Conservation (phyloP, 73 alveolate species). For the Stentor coeruleus region DNA sequence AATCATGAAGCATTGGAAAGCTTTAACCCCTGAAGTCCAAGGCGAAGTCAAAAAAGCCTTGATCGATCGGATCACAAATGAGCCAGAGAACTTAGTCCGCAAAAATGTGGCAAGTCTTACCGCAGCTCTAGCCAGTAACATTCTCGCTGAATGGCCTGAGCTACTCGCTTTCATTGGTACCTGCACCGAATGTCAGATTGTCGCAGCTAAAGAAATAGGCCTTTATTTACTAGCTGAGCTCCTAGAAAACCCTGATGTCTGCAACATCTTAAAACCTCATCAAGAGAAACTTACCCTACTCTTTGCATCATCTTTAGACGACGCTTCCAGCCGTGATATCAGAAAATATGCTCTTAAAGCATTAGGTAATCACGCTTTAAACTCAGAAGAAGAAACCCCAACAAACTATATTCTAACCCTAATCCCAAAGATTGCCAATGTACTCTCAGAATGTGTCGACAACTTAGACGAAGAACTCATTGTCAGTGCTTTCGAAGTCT, state of each 20-base stretch:
- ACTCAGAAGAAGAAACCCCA: not conserved
- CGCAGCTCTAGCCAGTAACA: conserved; percentile 16
- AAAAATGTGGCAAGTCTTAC: conserved; percentile 24
- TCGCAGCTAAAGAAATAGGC: conserved; percentile 25
- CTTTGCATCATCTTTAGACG: conserved; percentile 22
- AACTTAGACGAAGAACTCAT: conserved; percentile 16
- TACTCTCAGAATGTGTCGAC: conserved; percentile 13
- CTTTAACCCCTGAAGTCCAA: conserved; percentile 5
- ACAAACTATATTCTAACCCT: not conserved
- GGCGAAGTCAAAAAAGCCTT: not conserved
- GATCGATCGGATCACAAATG: conserved; percentile 9
- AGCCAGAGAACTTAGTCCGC: conserved; percentile 22
- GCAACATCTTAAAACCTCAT: conserved; percentile 20
- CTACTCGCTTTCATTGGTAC: conserved; percentile 22
- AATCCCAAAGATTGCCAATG: not conserved
- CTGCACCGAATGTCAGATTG: conserved; percentile 1
- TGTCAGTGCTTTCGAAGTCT: conserved; percentile 8
- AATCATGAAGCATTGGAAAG: conserved; percentile 19
- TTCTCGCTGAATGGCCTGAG: conserved; percentile 26
- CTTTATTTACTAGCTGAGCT: conserved; percentile 29
- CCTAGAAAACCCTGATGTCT: conserved; percentile 19
- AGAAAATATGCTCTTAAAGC: conserved; percentile 5
- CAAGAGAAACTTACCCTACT: conserved; percentile 19
- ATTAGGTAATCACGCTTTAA: not conserved
- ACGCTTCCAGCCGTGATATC: conserved; percentile 27